Percentiles rank a stretch among this genome's conserved stretches.
Conservation (phyloP, 2,329 filamentous ascomycete species). For the Helotiales sp. region DNA sequence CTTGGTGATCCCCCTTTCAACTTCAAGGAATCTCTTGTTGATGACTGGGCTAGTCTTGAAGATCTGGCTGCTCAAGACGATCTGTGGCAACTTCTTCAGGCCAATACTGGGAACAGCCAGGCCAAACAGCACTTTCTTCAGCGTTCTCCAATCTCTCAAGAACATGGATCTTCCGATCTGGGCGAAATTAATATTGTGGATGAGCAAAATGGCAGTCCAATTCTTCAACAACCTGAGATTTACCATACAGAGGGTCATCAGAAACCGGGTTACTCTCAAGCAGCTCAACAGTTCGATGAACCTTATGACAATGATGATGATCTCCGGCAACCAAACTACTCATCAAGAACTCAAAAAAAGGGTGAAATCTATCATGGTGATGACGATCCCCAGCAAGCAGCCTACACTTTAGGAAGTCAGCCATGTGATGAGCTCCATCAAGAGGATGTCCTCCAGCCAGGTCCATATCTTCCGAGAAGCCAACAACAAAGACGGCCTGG, state of each 20-base stretch:
- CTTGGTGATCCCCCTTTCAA: not conserved
- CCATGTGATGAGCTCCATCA: too few species aligned
- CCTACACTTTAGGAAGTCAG: too few species aligned
- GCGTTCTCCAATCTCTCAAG: not conserved
- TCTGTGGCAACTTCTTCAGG: not conserved
- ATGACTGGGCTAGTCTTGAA: not conserved
- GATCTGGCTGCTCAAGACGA: not conserved
- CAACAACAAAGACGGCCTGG: not conserved
- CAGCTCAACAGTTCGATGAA: not conserved
- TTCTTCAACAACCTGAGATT: not conserved
- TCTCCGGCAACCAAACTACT: too few species aligned
- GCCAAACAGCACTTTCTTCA: not conserved
- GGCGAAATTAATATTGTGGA: not conserved
- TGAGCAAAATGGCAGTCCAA: not conserved
- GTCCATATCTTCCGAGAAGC: not conserved
- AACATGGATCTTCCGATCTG: not conserved
- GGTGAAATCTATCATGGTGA: too few species aligned
- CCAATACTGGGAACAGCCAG: not conserved
- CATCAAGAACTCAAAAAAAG: too few species aligned
- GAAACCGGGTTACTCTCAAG: not conserved
- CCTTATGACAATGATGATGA: not conserved
- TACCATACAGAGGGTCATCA: not conserved
- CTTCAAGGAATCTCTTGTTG: not conserved
- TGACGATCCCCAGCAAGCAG: too few species aligned
- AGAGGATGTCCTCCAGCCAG: too few species aligned